Evolutionary conservation across 75 land plant species (phyloP), one percentile per base, ranked within the genome.

Genomic region (Selaginella moellendorffii): DNA sequence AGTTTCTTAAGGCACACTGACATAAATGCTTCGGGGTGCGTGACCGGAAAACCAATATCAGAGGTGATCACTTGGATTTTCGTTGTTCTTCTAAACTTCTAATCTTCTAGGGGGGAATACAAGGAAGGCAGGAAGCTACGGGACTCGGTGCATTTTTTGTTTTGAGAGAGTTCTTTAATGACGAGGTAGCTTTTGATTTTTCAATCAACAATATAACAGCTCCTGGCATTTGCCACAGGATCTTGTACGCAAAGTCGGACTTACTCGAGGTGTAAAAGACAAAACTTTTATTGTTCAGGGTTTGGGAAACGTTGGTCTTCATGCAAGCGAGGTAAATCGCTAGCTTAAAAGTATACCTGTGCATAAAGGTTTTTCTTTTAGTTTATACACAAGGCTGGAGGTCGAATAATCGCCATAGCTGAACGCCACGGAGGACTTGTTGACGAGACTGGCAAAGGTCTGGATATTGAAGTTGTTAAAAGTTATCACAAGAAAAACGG

Each of bases 71-170:
- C 14, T 36, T 36, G 5, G 14, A 36, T 36, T 36, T 2, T 56
- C n/a, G 5, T 2, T 56, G 21, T 56, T 56, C 2, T 21, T 56
- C 5, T 56, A 8, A 8, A 25, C n/a, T n/a, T n/a, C n/a, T n/a
- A n/a, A n/a, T n/a, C 14, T 36, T 36, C 46, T 36, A 71, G 72
- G 76, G 76, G 30, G 76, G 76, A 0, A 74, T 74, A 12, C 61
- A 69, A 19, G 76, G 76, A 64, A 74, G 76, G 62, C 71, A 74
- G 25, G 76, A 74, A 24, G 72, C 76, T 27, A 74, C 72, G 12
- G 76, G 76, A n/a, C 67, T 74, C 0, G 76, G 76, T 20, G 76
- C 69, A 24, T 74, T 69, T 65, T 74, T 69, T 53, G 68, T 66
- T 27, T 54, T 69, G 31, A 71, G 76, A 46, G 76, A 74, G 72